Percentiles rank a stretch among this genome's conserved stretches.
Conservation (phyloP, 2,329 filamentous ascomycete species). For the Ceratocystis cacaofunesta region DNA sequence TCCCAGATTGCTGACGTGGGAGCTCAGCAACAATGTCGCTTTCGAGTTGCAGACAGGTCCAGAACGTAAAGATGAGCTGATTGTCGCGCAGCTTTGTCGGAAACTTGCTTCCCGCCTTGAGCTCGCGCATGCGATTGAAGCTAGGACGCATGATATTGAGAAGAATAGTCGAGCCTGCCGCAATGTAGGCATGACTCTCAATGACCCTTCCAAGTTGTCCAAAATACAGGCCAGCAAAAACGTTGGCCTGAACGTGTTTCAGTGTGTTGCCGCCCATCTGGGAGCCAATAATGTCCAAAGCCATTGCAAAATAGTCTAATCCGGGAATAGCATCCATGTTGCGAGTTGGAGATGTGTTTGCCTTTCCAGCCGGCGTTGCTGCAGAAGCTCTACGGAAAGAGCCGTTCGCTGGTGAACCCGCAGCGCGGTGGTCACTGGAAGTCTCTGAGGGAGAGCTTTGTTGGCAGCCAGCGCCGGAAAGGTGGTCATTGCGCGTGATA, state of each 20-base stretch:
- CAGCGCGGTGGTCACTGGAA: slow-evolving; percentile 22
- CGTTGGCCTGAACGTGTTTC: slow-evolving; percentile 68
- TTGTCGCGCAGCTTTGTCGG: slow-evolving; percentile 36
- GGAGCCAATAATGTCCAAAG: slow-evolving; percentile 72
- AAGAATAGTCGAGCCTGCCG: slow-evolving; percentile 40
- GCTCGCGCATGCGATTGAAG: slow-evolving; percentile 33
- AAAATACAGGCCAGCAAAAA: slow-evolving; percentile 77
- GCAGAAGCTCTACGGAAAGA: slow-evolving; percentile 7
- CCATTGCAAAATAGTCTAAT: slow-evolving; percentile 75
- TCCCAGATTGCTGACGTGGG: slow-evolving; percentile 43
- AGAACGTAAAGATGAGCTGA: slow-evolving; percentile 62
- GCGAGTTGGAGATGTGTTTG: neutral
- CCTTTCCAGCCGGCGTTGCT: neutral
- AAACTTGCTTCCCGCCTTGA: slow-evolving; percentile 27
- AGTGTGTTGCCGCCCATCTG: slow-evolving; percentile 66
- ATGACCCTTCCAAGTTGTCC: slow-evolving; percentile 76
- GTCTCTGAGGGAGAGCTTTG: slow-evolving; percentile 39
- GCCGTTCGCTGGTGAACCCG: slow-evolving; percentile 28
- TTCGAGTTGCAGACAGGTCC: slow-evolving; percentile 87
- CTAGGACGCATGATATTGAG: slow-evolving; percentile 64
- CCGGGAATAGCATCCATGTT: slow-evolving; percentile 83
- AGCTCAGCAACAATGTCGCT: slow-evolving; percentile 90
- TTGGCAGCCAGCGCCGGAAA: slow-evolving; percentile 34
- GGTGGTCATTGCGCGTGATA: slow-evolving; percentile 29
- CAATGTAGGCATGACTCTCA: slow-evolving; percentile 59